These are phyloP conservation scores for Lactarius tabidus DNA, from an alignment of 768 basidiomycete species.

Conservation along the genomic window DNA sequence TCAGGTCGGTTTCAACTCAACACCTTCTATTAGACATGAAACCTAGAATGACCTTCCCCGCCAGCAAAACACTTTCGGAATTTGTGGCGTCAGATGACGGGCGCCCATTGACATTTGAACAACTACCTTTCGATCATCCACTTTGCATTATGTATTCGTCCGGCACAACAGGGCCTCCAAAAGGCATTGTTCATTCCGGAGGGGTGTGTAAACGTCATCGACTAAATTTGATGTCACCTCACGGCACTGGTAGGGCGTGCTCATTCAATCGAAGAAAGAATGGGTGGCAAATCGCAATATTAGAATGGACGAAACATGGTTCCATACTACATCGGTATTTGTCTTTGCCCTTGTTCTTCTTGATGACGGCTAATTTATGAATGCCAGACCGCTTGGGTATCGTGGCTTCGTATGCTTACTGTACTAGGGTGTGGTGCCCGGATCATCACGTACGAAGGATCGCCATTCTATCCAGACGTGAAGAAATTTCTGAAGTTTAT, in stretches of 20 bases:
- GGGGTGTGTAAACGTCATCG: constrained; percentile 46
- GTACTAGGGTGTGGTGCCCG: constrained; percentile 50
- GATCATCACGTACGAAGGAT: constrained; percentile 61
- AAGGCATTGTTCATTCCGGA: constrained; percentile 76
- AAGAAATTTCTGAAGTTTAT: constrained; percentile 53
- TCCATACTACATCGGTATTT: constrained; percentile 67
- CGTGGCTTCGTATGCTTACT: constrained; percentile 68
- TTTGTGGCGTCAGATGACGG: constrained; percentile 51
- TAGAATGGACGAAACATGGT: constrained; percentile 51
- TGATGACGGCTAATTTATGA: neutral
- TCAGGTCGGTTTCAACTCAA: constrained; percentile 29
- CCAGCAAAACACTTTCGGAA: constrained; percentile 43
- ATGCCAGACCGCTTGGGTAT: constrained; percentile 74
- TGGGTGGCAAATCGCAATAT: constrained; percentile 41
- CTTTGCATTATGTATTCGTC: constrained; percentile 82
- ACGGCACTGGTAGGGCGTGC: constrained; percentile 50
- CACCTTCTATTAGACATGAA: constrained; percentile 1
- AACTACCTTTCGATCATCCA: constrained; percentile 75
- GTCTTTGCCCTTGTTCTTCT: constrained; percentile 20
- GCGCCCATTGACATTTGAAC: constrained; percentile 56
- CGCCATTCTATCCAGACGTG: constrained; percentile 60
- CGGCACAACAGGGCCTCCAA: constrained; percentile 82
- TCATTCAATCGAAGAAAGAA: constrained; percentile 70
- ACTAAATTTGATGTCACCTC: neutral
- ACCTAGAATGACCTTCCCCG: neutral